Base-by-base conservation (phyloP, 192 early-diverging fungal species). In the Coemansia sp. region DNA sequence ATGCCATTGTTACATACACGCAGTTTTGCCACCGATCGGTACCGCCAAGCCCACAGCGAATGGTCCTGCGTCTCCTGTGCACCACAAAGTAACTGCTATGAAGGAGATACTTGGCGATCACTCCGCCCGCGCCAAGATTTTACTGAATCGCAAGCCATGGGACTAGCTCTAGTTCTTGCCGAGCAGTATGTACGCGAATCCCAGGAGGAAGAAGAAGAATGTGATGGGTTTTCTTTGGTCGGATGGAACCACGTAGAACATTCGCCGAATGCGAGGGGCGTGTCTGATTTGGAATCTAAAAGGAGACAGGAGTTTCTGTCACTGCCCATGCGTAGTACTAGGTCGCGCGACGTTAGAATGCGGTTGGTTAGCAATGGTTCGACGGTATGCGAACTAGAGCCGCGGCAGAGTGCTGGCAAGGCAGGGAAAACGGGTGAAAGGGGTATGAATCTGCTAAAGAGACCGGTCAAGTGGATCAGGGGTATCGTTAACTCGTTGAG, bases 151-250 rank as follows among this genome's bases (percentile, higher is more conserved):
- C 66, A 74, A 24, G 67, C 62, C 31, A 69, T 69, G 66, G 67
- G 62, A 12, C 11, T 69, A n/a, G 72, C 72, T 9, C 61, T 74
- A 19, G 61, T 74, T 15, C 72, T 74, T 5, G 72, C 72, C 17
- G 72, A 69, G 55, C 62, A 74, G 60, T 74, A 74, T 38, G 72
- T 74, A 38, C 72, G 66, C 22, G 59, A 61, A 24, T 3, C 38
- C 8, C 19, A 61, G 6, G 27, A 27, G 2, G 59, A 61, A 24
- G 32, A 40, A 10, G 59, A 59, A 17, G 56, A 61, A 38, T 61
- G 59, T 4, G 59, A 61, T 20, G 59, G 38, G 36, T 40, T 40
- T 36, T 36, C 59, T 19, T 10, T 61, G 36, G 29, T 58, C 17
- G 55, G 29, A 17, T 58, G 55, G 55, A 58, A 31, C 31, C 55